phyloP scores from a whole-genome alignment of 495 filamentous ascomycete genomes.

The Xylaria venustula region DNA sequence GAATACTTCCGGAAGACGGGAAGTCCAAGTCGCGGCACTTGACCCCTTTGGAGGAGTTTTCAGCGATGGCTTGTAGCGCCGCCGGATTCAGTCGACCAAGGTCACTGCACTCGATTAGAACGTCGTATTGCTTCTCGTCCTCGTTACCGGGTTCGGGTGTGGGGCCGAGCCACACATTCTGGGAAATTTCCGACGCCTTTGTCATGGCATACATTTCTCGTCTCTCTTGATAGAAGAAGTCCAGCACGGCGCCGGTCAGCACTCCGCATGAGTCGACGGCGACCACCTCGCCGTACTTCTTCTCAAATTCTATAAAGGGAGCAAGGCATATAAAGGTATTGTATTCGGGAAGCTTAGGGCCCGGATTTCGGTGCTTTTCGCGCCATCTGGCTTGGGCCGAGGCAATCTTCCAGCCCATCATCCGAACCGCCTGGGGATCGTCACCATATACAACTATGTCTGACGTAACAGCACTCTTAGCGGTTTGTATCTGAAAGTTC shows the following conservation, averaged over 20 bases:
- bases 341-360: constrained; percentile 60
- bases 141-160: constrained; percentile 66
- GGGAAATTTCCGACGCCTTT: constrained; percentile 77
- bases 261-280: constrained; percentile 70
- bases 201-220: constrained; percentile 94
- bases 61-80: constrained; percentile 46
- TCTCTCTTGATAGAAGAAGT: constrained; percentile 89
- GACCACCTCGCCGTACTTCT: constrained; percentile 66
- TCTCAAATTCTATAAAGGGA: constrained; percentile 72
- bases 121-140: constrained; percentile 55
- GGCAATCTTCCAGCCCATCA: constrained; percentile 69
- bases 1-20: constrained; percentile 86
- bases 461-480: constrained; percentile 82
- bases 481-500: constrained; percentile 96
- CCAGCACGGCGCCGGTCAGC: constrained; percentile 75
- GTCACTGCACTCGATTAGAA: constrained; percentile 86
- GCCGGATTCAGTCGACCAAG: constrained; percentile 65
- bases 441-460: constrained; percentile 92
- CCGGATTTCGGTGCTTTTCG: constrained; percentile 54
- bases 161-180: constrained; percentile 88
- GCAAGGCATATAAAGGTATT: constrained; percentile 77
- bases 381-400: constrained; percentile 75
- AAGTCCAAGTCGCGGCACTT: constrained; percentile 68
- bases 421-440: constrained; percentile 59
- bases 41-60: constrained; percentile 35